phyloP scores from a whole-genome alignment of 805 yeast species.

The Suhomyces tanzawaensis region DNA sequence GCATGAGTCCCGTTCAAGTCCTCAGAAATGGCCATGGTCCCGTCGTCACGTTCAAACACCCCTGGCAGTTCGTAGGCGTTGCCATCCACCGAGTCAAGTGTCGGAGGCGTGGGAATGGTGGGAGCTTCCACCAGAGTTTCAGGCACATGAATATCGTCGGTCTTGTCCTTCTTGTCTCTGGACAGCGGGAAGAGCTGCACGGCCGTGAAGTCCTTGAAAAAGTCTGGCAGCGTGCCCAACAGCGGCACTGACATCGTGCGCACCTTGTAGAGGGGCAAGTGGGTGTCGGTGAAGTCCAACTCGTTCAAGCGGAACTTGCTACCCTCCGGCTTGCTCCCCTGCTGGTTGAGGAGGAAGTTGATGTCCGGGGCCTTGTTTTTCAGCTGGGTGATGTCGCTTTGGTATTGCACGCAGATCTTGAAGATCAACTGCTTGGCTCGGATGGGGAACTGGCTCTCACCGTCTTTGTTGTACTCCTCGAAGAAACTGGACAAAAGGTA shows the following conservation, averaged over 20 bases:
- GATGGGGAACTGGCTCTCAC: conserved; percentile 1
- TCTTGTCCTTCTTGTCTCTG: background rate
- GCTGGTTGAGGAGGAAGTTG: conserved; percentile 10
- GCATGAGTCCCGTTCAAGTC: background rate
- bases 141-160: no score
- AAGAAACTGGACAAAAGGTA: conserved; percentile 7
- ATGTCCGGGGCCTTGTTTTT: conserved; percentile 9
- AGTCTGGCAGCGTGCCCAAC: background rate
- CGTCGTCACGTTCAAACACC: background rate
- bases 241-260: conserved; percentile 9
- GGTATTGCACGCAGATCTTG: background rate
- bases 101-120: background rate
- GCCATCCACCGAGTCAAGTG: background rate
- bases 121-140: background rate
- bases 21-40: background rate
- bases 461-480: conserved; percentile 2
- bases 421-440: conserved; percentile 6
- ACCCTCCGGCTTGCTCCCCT: background rate
- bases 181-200: conserved; percentile 6
- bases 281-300: background rate
- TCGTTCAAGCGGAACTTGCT: conserved; percentile 3
- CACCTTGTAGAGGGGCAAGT: conserved; percentile 2
- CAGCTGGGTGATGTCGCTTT: conserved; percentile 1
- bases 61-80: no score
- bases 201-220: conserved; percentile 6